Base-by-base conservation (phyloP, 352 stramenopile species). In the Lagenidium giganteum region DNA sequence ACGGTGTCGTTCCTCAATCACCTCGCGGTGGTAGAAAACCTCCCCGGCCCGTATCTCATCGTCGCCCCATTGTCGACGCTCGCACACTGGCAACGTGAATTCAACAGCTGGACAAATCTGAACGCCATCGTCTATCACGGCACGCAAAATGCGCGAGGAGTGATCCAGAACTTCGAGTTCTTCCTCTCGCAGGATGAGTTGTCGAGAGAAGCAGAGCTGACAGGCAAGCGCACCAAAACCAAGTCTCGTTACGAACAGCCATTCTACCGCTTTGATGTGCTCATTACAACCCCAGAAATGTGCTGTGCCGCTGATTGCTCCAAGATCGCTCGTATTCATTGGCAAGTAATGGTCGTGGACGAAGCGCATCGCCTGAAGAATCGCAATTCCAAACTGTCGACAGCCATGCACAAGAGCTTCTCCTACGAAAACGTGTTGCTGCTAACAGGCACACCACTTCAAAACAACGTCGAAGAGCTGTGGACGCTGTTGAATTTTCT, bases 281-380 rank as follows among this genome's bases (percentile, higher is more conserved):
- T 99, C 11, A 96, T 99, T 26, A 99, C 98, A 16, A 99, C 96
- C 2, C 99, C 98, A 64, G 98, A 99, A 60, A 98, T 98, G 64
- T 87, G 97, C 7, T 85, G 75, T 18, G 92, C 97, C 27, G 93
- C 90, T 36, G 94, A 99, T 45, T 79, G 96, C n/a, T 72, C 64
- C 30, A 92, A 98, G 35, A 77, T 99, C 44, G 83, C 83, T 38
- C 80, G 95, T 40, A 76, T 93, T 16, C 54, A 87, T 35, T 99
- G 97, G 95, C 83, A 96, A 54, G 65, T 96, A 3, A 75, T 98
- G 42, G 93, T 99, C 17, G 96, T 99, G 9, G 97, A 99, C 63
- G 97, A 99, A 70, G 97, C 97, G 4, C 97, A 99, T 74, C 89
- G 97, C 9, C 76, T 99, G 17, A 98, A 98, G 43, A 99, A 99